phyloP scores from a whole-genome alignment of 805 yeast species.

The Clavispora phyllophila region DNA sequence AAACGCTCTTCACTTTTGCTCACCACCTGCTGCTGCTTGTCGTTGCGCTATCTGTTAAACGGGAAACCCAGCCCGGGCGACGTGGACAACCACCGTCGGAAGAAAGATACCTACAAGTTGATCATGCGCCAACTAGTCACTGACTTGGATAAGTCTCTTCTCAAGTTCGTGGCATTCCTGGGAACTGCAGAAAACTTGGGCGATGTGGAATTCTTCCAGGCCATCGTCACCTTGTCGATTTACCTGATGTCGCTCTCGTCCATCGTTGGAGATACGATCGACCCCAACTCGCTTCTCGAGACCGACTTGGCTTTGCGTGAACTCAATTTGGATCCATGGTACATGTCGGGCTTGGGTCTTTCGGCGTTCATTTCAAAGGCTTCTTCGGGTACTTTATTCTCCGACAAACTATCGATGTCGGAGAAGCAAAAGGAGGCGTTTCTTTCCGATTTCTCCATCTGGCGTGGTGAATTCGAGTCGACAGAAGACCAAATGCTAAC shows the following conservation, averaged over 20 bases:
- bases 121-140: constrained; percentile 43
- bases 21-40: constrained; percentile 59
- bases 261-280: constrained; percentile 18
- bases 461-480: constrained; percentile 28
- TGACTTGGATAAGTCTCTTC: constrained; percentile 44
- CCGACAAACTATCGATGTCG: neutral
- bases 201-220: constrained; percentile 59
- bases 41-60: constrained; percentile 46
- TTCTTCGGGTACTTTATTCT: constrained; percentile 33
- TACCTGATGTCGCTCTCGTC: constrained; percentile 60
- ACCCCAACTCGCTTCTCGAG: constrained; percentile 9
- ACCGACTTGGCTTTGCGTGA: constrained; percentile 23
- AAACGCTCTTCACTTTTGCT: constrained; percentile 56
- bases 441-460: constrained; percentile 16
- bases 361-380: constrained; percentile 56
- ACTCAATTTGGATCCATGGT: constrained; percentile 64
- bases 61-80: constrained; percentile 21
- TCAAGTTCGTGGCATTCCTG: constrained; percentile 25
- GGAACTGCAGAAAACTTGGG: constrained; percentile 10
- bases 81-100: constrained; percentile 16
- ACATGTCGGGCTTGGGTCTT: constrained; percentile 59
- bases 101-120: constrained; percentile 29
- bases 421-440: neutral
- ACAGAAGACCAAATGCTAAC: constrained; percentile 51
- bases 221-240: constrained; percentile 58